These are phyloP conservation scores for Colletotrichum limetticola DNA, from an alignment of 2,329 filamentous ascomycete genomes.

Conservation along the genomic window DNA sequence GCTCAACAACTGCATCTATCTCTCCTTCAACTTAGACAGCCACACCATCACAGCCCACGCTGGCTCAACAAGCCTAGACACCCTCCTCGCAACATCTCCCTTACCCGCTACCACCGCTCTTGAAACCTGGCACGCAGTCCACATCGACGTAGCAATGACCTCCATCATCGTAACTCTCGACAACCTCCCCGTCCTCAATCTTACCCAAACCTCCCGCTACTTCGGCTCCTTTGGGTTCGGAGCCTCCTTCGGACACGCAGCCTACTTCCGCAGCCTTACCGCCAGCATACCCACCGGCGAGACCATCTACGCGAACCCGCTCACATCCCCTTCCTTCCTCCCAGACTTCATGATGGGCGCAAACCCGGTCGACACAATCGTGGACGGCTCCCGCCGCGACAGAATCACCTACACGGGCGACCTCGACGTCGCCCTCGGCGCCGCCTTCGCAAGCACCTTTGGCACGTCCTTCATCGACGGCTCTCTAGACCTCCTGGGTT, in stretches of 20 bases:
- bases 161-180: conserved; percentile 37
- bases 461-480: conserved; percentile 41
- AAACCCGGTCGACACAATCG: conserved; percentile 45
- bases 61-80: conserved; percentile 30
- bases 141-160: background rate
- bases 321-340: conserved; percentile 43
- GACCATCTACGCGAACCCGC: conserved; percentile 38
- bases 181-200: conserved; percentile 35
- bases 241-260: conserved; percentile 43
- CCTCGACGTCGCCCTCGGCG: conserved; percentile 39
- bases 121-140: conserved; percentile 31
- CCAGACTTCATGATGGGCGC: conserved; percentile 47
- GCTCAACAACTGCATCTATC: conserved; percentile 43
- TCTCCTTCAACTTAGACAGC: conserved; percentile 39
- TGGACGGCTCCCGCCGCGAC: conserved; percentile 49
- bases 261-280: conserved; percentile 40
- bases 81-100: background rate
- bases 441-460: conserved; percentile 42
- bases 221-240: conserved; percentile 46
- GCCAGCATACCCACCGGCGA: conserved; percentile 22
- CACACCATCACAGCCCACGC: conserved; percentile 32
- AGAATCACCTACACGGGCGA: conserved; percentile 46
- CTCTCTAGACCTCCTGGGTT: conserved; percentile 38
- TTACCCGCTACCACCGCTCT: conserved; percentile 6
- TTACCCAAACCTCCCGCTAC: conserved; percentile 42